Conservation (phyloP, 176 grass and related monocot genomes). For the Stipa capillata region DNA sequence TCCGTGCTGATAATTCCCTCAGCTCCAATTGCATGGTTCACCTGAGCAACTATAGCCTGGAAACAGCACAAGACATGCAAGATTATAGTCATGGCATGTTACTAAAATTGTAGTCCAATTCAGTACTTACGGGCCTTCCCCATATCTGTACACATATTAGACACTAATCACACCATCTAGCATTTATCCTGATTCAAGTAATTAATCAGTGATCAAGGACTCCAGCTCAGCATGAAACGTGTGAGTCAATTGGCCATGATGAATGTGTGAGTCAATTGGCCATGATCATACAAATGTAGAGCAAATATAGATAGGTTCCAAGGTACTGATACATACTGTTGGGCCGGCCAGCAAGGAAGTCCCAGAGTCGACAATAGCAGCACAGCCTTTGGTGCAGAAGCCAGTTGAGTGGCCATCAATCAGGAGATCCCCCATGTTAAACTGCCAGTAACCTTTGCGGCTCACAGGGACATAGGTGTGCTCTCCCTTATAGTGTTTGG, state of each 20-base stretch:
- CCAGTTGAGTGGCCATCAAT: conserved; percentile 84
- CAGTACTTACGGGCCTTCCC: not conserved
- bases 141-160: not conserved
- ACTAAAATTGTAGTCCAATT: not conserved
- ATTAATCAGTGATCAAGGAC: not conserved
- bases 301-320: not conserved
- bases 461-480: conserved; percentile 62
- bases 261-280: not conserved
- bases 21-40: conserved; percentile 92
- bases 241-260: too few species aligned
- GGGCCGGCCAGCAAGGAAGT: conserved; percentile 84
- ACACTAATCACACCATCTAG: not conserved
- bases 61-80: not conserved
- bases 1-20: conserved; percentile 75
- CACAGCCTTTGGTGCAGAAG: conserved; percentile 77
- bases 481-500: conserved; percentile 33
- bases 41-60: conserved; percentile 72
- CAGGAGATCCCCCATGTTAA: conserved; percentile 81
- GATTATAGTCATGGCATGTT: not conserved
- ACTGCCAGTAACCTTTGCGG: conserved; percentile 65
- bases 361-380: conserved; percentile 87
- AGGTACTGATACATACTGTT: conserved; percentile 46
- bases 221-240: not conserved
- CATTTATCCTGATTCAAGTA: not conserved
- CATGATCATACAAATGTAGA: not conserved